These are phyloP conservation scores for Aegilops tauschii DNA, from an alignment of 176 grass and related monocot genomes.

Conservation along the genomic window DNA sequence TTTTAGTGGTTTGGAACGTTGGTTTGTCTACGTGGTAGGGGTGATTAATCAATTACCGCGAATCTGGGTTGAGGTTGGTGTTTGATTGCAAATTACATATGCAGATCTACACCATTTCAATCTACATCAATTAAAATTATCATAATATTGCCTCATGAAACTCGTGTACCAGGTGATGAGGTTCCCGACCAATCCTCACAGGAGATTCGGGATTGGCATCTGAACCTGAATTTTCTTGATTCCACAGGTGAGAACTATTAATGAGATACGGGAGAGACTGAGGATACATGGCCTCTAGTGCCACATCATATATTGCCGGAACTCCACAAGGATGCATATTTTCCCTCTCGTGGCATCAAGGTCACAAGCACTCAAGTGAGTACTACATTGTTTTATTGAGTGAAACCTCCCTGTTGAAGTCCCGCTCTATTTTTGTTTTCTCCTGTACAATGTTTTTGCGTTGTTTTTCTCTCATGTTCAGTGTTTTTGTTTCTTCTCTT, in stretches of 20 bases:
- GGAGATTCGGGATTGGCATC: conserved; percentile 54
- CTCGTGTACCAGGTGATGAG: conserved; percentile 55
- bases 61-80: conserved; percentile 77
- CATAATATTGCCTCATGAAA: background rate
- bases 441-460: no score
- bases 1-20: no score
- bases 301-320: conserved; percentile 85
- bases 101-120: no score
- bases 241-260: conserved; percentile 47
- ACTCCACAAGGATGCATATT: conserved; percentile 71
- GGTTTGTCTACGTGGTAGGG: no score
- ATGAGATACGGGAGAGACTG: conserved; percentile 65
- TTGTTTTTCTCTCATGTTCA: no score
- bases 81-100: background rate
- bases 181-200: conserved; percentile 90
- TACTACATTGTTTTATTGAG: background rate
- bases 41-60: conserved; percentile 21
- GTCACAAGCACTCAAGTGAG: conserved; percentile 91
- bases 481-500: no score
- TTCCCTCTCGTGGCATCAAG: conserved; percentile 91
- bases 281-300: conserved; percentile 83
- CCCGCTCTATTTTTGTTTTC: no score
- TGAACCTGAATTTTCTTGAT: conserved; percentile 12
- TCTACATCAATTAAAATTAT: background rate
- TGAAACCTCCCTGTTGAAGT: no score